phyloP scores from a whole-genome alignment of 2,329 filamentous ascomycete genomes.

The Colletotrichum paranaense region DNA sequence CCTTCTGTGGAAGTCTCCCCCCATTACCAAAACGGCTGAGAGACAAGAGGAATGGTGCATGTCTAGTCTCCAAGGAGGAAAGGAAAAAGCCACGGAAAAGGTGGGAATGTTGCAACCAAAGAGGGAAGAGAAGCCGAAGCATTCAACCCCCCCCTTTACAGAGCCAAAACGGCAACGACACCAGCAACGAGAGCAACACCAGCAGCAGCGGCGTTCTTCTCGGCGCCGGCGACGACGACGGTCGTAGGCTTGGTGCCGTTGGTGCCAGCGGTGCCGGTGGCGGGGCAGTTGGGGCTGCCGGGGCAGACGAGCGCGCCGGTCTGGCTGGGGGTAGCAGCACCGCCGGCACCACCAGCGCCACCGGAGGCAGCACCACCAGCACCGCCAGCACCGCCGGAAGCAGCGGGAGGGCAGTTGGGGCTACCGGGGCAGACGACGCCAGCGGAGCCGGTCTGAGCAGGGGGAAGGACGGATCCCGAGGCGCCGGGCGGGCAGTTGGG shows the following conservation, averaged over 20 bases:
- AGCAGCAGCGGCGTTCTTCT: constrained; percentile 2
- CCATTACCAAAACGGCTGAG: not conserved
- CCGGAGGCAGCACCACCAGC: too few relatives aligned
- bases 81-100: too few relatives aligned
- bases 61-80: not conserved
- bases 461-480: not conserved
- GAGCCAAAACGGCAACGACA: constrained; percentile 18
- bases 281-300: not conserved
- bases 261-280: not conserved
- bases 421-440: not conserved
- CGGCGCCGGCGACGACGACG: constrained; percentile 29
- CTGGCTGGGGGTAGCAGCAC: not conserved
- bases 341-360: not conserved
- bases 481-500: not conserved
- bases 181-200: constrained; percentile 17
- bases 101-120: too few relatives aligned
- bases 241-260: not conserved
- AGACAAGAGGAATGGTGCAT: not conserved
- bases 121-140: too few relatives aligned
- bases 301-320: not conserved
- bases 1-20: constrained; percentile 7
- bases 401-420: not conserved
- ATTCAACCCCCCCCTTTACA: not conserved
- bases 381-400: not conserved
- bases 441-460: not conserved